Conservation (phyloP, 441 rosid species). For the Euphorbia celastroides region DNA sequence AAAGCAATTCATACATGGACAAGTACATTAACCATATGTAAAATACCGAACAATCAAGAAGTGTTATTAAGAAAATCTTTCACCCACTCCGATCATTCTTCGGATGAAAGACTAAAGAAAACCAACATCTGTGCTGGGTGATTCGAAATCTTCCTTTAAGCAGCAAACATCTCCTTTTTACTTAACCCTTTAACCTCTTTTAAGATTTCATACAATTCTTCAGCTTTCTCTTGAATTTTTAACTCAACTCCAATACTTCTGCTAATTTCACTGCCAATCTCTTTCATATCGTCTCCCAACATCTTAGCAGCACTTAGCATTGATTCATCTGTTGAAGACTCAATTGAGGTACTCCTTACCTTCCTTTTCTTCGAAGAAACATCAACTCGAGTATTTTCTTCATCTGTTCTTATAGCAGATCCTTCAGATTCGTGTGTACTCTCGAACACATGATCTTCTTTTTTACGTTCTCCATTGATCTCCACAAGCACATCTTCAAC, state of each 20-base stretch:
- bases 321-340: not conserved
- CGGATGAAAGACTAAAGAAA: not conserved
- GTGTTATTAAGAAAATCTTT: too few species aligned
- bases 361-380: not conserved
- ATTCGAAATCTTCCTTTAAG: not conserved
- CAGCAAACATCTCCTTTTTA: not conserved
- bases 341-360: not conserved
- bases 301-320: not conserved
- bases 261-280: not conserved
- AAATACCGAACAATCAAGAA: too few species aligned
- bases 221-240: not conserved
- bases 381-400: not conserved
- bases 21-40: too few species aligned
- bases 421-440: not conserved
- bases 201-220: not conserved
- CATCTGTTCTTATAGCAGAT: not conserved
- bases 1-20: not conserved
- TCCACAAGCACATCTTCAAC: not conserved
- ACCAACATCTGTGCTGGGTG: conserved; percentile 1
- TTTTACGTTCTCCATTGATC: not conserved
- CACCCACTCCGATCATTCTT: not conserved
- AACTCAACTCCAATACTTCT: conserved; percentile 4
- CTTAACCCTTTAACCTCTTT: not conserved
- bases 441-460: not conserved
- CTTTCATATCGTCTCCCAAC: not conserved